These are phyloP conservation scores for Alternaria sp. DNA, from an alignment of 2,329 filamentous ascomycete genomes.

Conservation along the genomic window DNA sequence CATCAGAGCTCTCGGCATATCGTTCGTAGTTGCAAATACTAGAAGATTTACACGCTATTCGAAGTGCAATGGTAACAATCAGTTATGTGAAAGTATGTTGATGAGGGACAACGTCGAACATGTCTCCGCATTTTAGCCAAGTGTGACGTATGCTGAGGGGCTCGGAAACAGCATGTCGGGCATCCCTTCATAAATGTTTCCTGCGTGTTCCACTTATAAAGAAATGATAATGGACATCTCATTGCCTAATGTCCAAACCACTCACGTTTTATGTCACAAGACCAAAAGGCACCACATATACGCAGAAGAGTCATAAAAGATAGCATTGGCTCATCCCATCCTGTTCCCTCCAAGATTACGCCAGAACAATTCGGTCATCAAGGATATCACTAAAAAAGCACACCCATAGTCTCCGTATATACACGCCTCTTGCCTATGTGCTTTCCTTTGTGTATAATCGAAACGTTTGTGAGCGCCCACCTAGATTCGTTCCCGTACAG, in stretches of 20 bases:
- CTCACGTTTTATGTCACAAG: not conserved
- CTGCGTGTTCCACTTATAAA: not conserved
- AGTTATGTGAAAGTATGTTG: not conserved
- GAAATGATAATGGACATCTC: not conserved
- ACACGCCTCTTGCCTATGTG: conserved; percentile 15
- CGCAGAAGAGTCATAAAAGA: conserved; percentile 2
- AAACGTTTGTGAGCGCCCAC: not conserved
- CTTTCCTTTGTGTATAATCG: conserved; percentile 1
- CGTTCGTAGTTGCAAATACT: conserved; percentile 6
- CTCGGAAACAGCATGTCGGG: conserved; percentile 3
- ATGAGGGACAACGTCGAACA: not conserved
- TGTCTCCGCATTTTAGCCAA: not conserved
- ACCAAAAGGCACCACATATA: not conserved
- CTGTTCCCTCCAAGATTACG: conserved; percentile 1
- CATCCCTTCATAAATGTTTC: not conserved
- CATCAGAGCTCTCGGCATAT: conserved; percentile 48
- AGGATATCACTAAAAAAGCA: conserved; percentile 22
- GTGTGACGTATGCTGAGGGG: conserved; percentile 21
- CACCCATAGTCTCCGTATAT: conserved; percentile 15
- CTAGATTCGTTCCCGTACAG: conserved; percentile 3
- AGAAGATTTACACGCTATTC: not conserved
- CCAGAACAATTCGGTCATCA: conserved; percentile 11
- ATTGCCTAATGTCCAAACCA: not conserved
- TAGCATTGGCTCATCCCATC: conserved; percentile 16
- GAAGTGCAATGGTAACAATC: not conserved